Evolutionary conservation across 2,329 filamentous ascomycete species (phyloP), one percentile per base, ranked within the genome.

Genomic region (Curvularia hawaiiensis): DNA sequence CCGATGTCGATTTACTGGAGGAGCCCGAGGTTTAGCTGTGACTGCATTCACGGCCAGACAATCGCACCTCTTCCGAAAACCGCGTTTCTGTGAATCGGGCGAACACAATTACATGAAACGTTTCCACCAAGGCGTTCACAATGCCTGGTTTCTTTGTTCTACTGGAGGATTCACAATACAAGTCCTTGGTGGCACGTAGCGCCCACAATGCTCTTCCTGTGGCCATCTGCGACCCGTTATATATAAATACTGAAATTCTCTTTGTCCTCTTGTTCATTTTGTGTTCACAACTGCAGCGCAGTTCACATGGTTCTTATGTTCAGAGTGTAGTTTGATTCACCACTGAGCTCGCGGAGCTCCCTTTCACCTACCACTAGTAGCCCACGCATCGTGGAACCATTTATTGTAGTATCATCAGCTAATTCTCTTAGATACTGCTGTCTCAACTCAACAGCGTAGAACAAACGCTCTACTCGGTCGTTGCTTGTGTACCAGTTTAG

Each of bases 1-100:
- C 68, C 58, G 5, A 84, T 65, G 26, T 75, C 62, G 41, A 75
- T 78, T 12, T 81, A 66, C 80, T 81, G 83, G 4, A 83, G 64
- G 0, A 84, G 76, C 4, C 82, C 75, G 0, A 80, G 43, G 0
- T 69, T 72, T 0, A 61, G 30, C 4, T 76, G 63, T 38, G 12
- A 6, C 35, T 3, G 8, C 35, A n/a, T 38, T 38, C 35, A 38
- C 16, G 16, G 16, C 16, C 16, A 18, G 35, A 38, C 16, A 38
- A 9, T 38, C 16, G n/a, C 35, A 18, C 6, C 5, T 35, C 14
- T 4, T n/a, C 4, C 7, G 7, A 14, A 12, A n/a, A 35, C n/a
- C 5, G 33, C 33, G 5, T 35, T 35, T 16, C 7, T n/a, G 14
- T 38, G 16, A 38, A n/a, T 38, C 18, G 3, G 4, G 16, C 14